Evolutionary conservation across 345 rosid genomes (phyloP).

Genomic region (Pseudoturritis turrita): DNA sequence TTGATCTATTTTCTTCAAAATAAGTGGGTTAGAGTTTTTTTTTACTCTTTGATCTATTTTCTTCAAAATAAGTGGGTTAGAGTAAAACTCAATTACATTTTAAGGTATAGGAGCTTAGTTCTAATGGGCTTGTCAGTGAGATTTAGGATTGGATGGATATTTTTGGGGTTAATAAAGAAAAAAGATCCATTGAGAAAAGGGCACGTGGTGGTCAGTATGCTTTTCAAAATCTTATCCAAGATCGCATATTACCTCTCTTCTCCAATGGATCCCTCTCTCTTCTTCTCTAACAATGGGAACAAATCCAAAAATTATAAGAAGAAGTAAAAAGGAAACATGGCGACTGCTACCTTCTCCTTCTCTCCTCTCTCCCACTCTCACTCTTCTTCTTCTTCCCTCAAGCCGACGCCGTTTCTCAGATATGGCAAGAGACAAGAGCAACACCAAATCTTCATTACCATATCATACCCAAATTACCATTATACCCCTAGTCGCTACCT

Average conservation of each 20-base stretch:
- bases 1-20: no score
- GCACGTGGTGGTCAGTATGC: constrained; percentile 28
- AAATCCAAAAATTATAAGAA: background rate
- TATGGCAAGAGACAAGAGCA: constrained; percentile 19
- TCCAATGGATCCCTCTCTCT: background rate
- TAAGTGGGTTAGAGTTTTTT: no score
- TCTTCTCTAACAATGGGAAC: constrained; percentile 20
- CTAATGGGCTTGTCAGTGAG: no score
- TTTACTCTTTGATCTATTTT: no score
- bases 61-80: no score
- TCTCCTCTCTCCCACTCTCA: constrained; percentile 35
- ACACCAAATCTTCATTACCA: constrained; percentile 4
- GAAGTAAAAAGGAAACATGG: constrained; percentile 37
- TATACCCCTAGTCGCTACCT: constrained; percentile 36
- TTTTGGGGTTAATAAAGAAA: background rate
- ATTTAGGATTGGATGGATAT: no score
- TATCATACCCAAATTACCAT: constrained; percentile 19
- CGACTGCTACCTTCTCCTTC: constrained; percentile 64
- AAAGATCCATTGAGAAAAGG: background rate
- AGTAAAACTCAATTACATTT: no score
- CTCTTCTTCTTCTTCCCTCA: constrained; percentile 21
- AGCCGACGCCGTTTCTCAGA: constrained; percentile 25
- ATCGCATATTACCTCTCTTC: background rate
- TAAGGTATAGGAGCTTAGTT: no score
- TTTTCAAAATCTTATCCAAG: constrained; percentile 30